Conservation (phyloP, 2,329 filamentous ascomycete genomes). For the Aaosphaeria arxii region DNA sequence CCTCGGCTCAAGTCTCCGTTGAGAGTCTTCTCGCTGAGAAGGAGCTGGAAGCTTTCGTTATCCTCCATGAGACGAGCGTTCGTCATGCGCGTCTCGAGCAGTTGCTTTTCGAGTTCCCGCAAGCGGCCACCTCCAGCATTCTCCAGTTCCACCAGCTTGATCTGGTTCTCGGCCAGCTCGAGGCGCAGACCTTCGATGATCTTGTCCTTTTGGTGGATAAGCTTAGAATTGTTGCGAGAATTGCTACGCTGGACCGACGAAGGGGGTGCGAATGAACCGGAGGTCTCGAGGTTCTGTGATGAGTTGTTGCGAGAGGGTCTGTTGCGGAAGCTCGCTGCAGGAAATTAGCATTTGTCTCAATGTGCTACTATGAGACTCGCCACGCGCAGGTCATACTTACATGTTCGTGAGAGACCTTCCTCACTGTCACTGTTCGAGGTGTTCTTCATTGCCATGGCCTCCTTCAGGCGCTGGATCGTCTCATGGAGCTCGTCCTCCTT, state of each 20-base stretch:
- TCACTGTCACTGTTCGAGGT: slow-evolving; percentile 48
- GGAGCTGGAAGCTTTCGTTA: slow-evolving; percentile 95
- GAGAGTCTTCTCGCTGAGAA: slow-evolving; percentile 90
- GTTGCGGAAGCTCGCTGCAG: slow-evolving; percentile 40
- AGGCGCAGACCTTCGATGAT: slow-evolving; percentile 88
- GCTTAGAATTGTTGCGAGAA: slow-evolving; percentile 82
- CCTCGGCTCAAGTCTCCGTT: slow-evolving; percentile 87
- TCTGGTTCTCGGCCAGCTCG: slow-evolving; percentile 90
- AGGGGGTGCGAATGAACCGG: slow-evolving; percentile 79
- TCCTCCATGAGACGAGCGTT: slow-evolving; percentile 97
- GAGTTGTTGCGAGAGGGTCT: slow-evolving; percentile 43
- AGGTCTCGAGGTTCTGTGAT: slow-evolving; percentile 71
- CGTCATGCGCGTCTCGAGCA: slow-evolving; percentile 91
- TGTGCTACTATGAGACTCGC: neutral
- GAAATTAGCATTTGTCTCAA: neutral
- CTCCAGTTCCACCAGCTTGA: slow-evolving; percentile 91
- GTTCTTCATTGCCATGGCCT: slow-evolving; percentile 76
- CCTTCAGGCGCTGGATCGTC: slow-evolving; percentile 88
- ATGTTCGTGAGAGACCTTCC: slow-evolving; percentile 51
- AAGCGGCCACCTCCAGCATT: slow-evolving; percentile 85
- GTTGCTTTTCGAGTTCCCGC: slow-evolving; percentile 83
- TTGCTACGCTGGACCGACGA: slow-evolving; percentile 83
- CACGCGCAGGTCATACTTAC: slow-evolving; percentile 38
- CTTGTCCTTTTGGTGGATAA: slow-evolving; percentile 93
- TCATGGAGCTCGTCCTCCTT: slow-evolving; percentile 87